phyloP scores from a whole-genome alignment of 768 basidiomycete species.

The Suillus alpinus region DNA sequence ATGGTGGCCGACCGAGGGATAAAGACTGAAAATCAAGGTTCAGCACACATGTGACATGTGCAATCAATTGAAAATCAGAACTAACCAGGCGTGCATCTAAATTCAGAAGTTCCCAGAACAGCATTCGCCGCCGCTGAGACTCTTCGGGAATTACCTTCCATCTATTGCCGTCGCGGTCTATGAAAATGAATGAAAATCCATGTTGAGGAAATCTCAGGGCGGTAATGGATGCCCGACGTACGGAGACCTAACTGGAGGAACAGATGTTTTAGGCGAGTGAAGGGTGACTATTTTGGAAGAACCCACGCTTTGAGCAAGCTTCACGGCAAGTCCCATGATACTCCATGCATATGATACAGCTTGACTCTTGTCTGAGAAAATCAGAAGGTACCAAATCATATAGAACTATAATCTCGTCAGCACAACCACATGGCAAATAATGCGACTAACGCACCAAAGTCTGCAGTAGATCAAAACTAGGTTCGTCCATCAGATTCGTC shows the following conservation, averaged over 20 bases:
- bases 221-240: constrained; percentile 34
- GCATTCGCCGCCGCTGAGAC: constrained; percentile 61
- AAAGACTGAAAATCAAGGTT: constrained; percentile 45
- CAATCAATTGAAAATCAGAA: constrained; percentile 9
- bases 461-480: constrained; percentile 70
- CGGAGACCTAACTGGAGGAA: constrained; percentile 60
- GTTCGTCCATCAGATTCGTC: constrained; percentile 72
- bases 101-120: constrained; percentile 75
- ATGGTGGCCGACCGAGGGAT: constrained; percentile 70
- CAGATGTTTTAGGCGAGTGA: constrained; percentile 3
- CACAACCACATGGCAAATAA: constrained; percentile 16
- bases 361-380: constrained; percentile 72
- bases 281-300: constrained; percentile 4
- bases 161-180: constrained; percentile 68
- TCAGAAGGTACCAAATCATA: constrained; percentile 73
- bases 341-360: constrained; percentile 75
- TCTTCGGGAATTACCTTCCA: constrained; percentile 70
- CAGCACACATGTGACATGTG: constrained; percentile 9
- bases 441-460: constrained; percentile 46
- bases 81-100: constrained; percentile 67
- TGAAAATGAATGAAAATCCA: constrained; percentile 10
- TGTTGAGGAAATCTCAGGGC: constrained; percentile 8
- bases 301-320: constrained; percentile 70
- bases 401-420: constrained; percentile 52
- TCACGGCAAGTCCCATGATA: constrained; percentile 70